Percentiles rank a stretch among this genome's conserved stretches.
Evolutionary conservation across 176 grass and related monocot genomes (phyloP).

Genomic region (Carex scoparia): DNA sequence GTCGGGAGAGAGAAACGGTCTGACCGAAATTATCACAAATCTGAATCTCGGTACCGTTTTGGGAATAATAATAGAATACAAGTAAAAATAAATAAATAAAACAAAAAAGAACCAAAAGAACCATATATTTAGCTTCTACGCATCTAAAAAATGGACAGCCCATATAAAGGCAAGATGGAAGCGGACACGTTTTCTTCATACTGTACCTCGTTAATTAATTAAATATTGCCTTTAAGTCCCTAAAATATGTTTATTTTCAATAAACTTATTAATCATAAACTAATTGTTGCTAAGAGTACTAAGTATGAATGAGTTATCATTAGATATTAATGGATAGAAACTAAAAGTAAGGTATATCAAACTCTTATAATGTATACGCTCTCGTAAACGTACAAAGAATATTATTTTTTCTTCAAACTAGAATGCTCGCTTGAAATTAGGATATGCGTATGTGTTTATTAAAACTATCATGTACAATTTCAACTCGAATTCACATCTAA

Average conservation of each 20-base stretch:
- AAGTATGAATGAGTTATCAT: background rate
- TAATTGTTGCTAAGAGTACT: background rate
- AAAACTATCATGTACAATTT: background rate
- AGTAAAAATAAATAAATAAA: background rate
- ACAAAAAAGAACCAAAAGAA: conserved; percentile 14
- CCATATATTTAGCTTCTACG: conserved; percentile 38
- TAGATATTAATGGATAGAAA: background rate
- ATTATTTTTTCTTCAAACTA: background rate
- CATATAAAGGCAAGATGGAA: conserved; percentile 31
- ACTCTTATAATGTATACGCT: background rate
- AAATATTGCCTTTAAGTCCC: conserved; percentile 9
- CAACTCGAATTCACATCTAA: background rate
- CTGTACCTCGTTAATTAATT: conserved; percentile 12
- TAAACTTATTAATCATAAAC: background rate
- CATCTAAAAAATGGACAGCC: conserved; percentile 30
- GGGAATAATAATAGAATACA: conserved; percentile 19
- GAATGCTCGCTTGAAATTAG: background rate
- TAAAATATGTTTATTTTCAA: background rate
- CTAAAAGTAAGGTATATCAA: too few relatives aligned
- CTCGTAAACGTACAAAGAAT: background rate
- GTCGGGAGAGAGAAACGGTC: conserved; percentile 21
- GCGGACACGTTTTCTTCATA: conserved; percentile 37
- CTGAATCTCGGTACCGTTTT: conserved; percentile 31
- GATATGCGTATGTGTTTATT: background rate
- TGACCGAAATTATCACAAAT: conserved; percentile 16